Base-by-base conservation (phyloP, 805 yeast species). In the Yarrowia sp. region DNA sequence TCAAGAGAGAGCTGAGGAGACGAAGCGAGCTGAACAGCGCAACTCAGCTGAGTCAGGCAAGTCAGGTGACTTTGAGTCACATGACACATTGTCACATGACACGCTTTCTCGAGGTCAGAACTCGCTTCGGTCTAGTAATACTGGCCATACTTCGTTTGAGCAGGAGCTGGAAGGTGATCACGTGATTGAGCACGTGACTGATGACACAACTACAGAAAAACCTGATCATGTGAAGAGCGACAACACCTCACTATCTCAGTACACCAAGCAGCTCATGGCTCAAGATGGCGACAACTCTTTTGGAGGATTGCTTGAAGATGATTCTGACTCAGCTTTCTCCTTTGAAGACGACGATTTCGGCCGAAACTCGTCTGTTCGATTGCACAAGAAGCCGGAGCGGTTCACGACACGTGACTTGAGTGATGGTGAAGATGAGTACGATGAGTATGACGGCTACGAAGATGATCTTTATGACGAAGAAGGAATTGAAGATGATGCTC, bases 321-420 rank as follows among this genome's bases (percentile, higher is more conserved):
- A 63, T 16, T 36, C 56, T 5, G 48, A 36, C n/a, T 63, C 67
- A 3, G 67, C 55, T 1, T 63, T 63, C 32, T 63, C 67, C 1
- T 63, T 63, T 48, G 67, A 63, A n/a, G 67, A 63, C 38, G 67
- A 63, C 48, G 67, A 49, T 22, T 63, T 48, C 15, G 67, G 67
- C 15, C 7, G 67, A 63, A 63, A 63, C 56, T 63, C 67, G 15
- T 63, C 67, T 7, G 67, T 63, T 5, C 67, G 67, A 5, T n/a
- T 63, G 4, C 67, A 63, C 38, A 63, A 63, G 56, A 63, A 63
- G 14, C 55, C 56, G 11, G 55, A 48, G 19, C 45, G 56, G n/a
- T 63, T 49, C 16, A n/a, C 48, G 2, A 9, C 46, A 26, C 56
- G 36, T 16, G 48, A 63, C 2, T 2, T 59, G 40, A 48, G 55